Evolutionary conservation across 177 flowering plant genomes (phyloP).

Genomic region (Tripterygium wilfordii): DNA sequence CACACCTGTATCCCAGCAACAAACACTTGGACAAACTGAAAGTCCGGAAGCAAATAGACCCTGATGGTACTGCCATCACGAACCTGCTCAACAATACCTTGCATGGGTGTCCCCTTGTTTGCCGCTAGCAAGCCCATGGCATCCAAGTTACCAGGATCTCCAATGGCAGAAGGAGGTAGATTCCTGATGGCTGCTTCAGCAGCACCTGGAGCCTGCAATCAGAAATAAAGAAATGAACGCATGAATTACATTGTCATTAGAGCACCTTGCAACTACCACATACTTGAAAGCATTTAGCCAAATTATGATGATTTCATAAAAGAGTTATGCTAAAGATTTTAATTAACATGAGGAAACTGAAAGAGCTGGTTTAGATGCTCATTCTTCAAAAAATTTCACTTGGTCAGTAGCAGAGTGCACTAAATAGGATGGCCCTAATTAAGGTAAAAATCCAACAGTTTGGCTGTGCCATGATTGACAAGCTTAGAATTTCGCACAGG

Average conservation of each 20-base stretch:
- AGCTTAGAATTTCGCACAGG: too few species aligned
- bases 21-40: slow-evolving; percentile 94
- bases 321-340: too few species aligned
- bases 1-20: slow-evolving; percentile 86
- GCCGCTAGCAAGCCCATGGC: slow-evolving; percentile 65
- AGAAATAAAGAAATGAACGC: background rate
- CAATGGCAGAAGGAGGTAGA: slow-evolving; percentile 91
- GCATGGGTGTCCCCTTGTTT: slow-evolving; percentile 74
- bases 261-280: too few species aligned
- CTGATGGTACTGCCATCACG: slow-evolving; percentile 89
- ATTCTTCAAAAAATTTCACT: too few species aligned
- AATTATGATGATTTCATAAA: too few species aligned
- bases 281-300: too few species aligned
- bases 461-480: too few species aligned
- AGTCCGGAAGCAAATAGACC: slow-evolving; percentile 82
- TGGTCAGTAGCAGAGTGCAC: too few species aligned
- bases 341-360: too few species aligned
- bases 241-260: background rate
- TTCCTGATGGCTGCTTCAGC: slow-evolving; percentile 70
- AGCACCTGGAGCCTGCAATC: slow-evolving; percentile 59
- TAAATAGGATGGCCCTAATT: too few species aligned
- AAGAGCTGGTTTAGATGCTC: too few species aligned
- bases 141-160: slow-evolving; percentile 78
- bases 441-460: too few species aligned
- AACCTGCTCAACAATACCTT: slow-evolving; percentile 87